Evolutionary conservation across 805 yeast species (phyloP), one percentile per base, ranked within the genome.

Genomic region (Candida sphagnicola): DNA sequence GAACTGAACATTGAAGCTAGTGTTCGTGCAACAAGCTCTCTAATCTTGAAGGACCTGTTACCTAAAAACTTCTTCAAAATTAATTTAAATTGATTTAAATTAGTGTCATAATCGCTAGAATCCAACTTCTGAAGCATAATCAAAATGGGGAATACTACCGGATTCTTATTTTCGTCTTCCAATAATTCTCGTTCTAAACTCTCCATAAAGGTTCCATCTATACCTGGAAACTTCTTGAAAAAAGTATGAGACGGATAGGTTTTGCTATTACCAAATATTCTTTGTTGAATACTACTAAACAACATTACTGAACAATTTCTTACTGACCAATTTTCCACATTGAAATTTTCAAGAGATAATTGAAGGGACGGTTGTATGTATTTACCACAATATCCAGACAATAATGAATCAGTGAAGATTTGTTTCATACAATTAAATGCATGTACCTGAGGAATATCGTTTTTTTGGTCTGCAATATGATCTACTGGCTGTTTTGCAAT

Each of bases 281-380:
- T 72, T 42, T 82, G 83, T 51, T 87, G 93, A 30, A 91, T 60
- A 0, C 95, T 80, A 1, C 95, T 82, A 56, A 89, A 91, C 29
- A 91, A 68, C 98, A 91, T 93, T 14, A 90, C 84, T 0, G 95
- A 88, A 58, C 97, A 87, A 56, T 91, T 91, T 53, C 96, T 72
- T 18, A 91, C 74, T 0, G 95, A 80, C 98, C 98, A 91, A 17
- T 79, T 67, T 2, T 72, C 64, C 2, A 85, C 77, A 1, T 76
- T 70, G 59, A 91, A 87, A 25, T 80, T 72, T 2, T 61, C 50
- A 31, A 93, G 67, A 0, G 95, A 70, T 15, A 86, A 56, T 18
- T 70, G 68, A 18, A 91, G 61, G 0, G 85, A 83, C 8, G 62
- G 59, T 41, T 80, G 80, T 6, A 82, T 67, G 52, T 67, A 80